Conservation (phyloP, 1,139 yeast species). For the Suhomyces kunorum region DNA sequence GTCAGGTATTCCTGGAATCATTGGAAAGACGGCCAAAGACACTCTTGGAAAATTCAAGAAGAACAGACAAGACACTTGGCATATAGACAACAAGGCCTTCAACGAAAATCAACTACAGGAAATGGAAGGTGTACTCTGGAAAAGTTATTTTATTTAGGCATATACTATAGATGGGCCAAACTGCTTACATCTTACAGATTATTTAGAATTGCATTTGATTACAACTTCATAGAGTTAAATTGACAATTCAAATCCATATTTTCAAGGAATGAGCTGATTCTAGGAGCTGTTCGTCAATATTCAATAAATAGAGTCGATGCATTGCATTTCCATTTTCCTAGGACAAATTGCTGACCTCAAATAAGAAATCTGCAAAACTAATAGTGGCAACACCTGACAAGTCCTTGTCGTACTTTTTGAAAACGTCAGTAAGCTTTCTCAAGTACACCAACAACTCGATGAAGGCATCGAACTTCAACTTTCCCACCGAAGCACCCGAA, state of each 20-base stretch:
- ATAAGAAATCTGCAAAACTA: constrained; percentile 75
- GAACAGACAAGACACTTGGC: constrained; percentile 97
- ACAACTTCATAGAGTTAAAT: constrained; percentile 22
- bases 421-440: constrained; percentile 73
- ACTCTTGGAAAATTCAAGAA: constrained; percentile 84
- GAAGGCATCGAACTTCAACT: constrained; percentile 76
- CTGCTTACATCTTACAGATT: not conserved
- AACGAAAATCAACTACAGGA: constrained; percentile 82
- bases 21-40: constrained; percentile 84
- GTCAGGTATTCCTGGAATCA: constrained; percentile 69
- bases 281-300: too few relatives aligned
- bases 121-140: constrained; percentile 91
- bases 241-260: constrained; percentile 48
- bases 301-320: constrained; percentile 1
- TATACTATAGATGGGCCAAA: not conserved
- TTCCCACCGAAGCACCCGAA: constrained; percentile 43
- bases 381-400: constrained; percentile 78
- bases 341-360: constrained; percentile 53
- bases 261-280: too few relatives aligned
- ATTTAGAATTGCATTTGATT: not conserved
- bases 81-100: constrained; percentile 77
- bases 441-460: constrained; percentile 79
- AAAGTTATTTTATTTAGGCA: constrained; percentile 76
- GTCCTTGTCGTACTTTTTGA: constrained; percentile 74
- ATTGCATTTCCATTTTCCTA: constrained; percentile 7